phyloP scores from a whole-genome alignment of 1,284 basidiomycete species.

The Calocybe gambosa region DNA sequence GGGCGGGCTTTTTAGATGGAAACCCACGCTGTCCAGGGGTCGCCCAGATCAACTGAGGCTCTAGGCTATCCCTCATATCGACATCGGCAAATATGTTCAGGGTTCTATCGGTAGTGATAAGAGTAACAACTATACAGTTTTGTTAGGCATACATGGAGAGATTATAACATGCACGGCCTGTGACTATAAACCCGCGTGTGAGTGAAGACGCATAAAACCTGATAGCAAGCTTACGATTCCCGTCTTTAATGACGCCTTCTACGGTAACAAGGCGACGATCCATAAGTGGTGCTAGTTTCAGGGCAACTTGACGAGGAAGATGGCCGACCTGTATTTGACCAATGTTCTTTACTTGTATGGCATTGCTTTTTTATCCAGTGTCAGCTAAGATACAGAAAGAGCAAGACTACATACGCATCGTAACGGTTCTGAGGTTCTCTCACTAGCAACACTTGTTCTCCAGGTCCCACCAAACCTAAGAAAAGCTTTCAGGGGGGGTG shows the following conservation, averaged over 20 bases:
- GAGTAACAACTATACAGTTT: background rate
- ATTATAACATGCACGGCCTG: slow-evolving; percentile 39
- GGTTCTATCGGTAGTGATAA: slow-evolving; percentile 35
- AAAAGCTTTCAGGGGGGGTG: slow-evolving; percentile 4
- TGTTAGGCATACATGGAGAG: slow-evolving; percentile 50
- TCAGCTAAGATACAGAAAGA: slow-evolving; percentile 2
- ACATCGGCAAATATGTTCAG: slow-evolving; percentile 67
- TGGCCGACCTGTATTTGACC: slow-evolving; percentile 72
- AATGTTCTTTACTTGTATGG: slow-evolving; percentile 78
- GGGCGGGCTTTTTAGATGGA: slow-evolving; percentile 20
- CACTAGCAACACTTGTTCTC: slow-evolving; percentile 71
- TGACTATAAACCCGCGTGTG: slow-evolving; percentile 28
- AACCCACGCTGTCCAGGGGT: slow-evolving; percentile 64
- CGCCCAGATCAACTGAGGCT: slow-evolving; percentile 68
- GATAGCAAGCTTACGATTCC: slow-evolving; percentile 50
- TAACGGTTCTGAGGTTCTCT: slow-evolving; percentile 66
- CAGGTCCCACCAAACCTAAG: slow-evolving; percentile 66
- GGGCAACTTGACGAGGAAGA: slow-evolving; percentile 57
- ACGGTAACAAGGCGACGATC: slow-evolving; percentile 58
- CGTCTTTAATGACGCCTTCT: slow-evolving; percentile 72
- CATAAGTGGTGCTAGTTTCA: slow-evolving; percentile 63
- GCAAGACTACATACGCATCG: slow-evolving; percentile 44
- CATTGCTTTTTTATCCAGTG: slow-evolving; percentile 42
- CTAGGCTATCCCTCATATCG: slow-evolving; percentile 52
- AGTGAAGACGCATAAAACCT: background rate